These are phyloP conservation scores for Annulohypoxylon stygium DNA, from an alignment of 495 filamentous ascomycete genomes.

Conservation along the genomic window DNA sequence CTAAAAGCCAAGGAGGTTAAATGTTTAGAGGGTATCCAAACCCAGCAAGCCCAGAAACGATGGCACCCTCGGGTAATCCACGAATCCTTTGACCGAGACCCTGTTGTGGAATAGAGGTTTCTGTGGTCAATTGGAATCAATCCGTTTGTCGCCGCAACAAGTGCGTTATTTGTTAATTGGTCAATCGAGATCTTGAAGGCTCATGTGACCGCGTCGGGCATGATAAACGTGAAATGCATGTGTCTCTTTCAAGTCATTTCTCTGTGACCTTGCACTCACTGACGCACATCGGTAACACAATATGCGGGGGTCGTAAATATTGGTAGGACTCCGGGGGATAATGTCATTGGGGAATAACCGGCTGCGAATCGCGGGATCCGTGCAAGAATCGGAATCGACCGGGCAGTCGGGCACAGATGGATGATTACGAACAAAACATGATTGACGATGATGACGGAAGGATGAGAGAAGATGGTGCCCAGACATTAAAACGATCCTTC, in stretches of 20 bases:
- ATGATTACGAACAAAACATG: neutral
- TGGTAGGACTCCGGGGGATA: neutral
- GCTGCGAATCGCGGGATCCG: neutral
- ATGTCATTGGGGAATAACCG: neutral
- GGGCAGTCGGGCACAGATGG: neutral
- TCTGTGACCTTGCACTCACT: too few relatives aligned
- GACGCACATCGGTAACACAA: neutral
- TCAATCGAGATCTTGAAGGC: neutral
- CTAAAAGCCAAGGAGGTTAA: neutral
- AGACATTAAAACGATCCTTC: neutral
- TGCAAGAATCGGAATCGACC: neutral
- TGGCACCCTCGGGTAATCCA: neutral
- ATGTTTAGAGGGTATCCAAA: neutral
- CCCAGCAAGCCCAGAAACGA: slow-evolving; percentile 9
- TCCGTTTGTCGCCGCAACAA: neutral
- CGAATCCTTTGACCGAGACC: slow-evolving; percentile 22
- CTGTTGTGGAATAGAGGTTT: slow-evolving; percentile 15
- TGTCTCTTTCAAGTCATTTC: neutral
- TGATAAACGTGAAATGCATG: neutral
- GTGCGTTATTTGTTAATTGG: slow-evolving; percentile 24
- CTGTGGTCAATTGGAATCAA: neutral
- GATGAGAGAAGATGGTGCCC: neutral
- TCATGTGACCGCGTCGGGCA: slow-evolving; percentile 5
- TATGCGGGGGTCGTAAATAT: neutral
- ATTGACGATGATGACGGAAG: neutral